These are phyloP conservation scores for Claviceps pazoutovae DNA, from an alignment of 2,329 filamentous ascomycete genomes.

Conservation along the genomic window DNA sequence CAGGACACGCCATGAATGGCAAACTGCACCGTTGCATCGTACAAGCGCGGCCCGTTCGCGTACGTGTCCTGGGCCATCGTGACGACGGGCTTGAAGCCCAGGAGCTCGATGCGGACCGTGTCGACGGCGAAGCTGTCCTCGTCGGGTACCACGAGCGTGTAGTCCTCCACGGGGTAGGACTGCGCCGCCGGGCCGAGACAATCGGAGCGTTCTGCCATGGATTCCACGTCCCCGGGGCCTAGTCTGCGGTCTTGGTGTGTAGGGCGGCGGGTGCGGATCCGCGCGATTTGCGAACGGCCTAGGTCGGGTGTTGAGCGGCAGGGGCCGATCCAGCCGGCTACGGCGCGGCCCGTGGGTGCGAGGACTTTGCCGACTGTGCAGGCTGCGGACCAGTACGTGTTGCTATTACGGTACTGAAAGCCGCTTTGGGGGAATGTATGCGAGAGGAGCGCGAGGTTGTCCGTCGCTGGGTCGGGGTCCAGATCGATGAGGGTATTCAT, in stretches of 20 bases:
- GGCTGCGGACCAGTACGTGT: conserved; percentile 62
- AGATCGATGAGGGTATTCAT: conserved; percentile 70
- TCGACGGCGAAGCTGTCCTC: conserved; percentile 45
- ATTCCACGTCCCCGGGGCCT: conserved; percentile 44
- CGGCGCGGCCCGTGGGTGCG: conserved; percentile 54
- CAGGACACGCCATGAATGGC: conserved; percentile 49
- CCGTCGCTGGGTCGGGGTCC: conserved; percentile 52
- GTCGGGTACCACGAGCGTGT: conserved; percentile 45
- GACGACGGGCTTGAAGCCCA: conserved; percentile 40
- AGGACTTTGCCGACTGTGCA: conserved; percentile 66
- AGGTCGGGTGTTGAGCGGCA: conserved; percentile 55
- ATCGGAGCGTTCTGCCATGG: conserved; percentile 54
- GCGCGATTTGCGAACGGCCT: conserved; percentile 53
- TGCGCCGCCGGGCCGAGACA: conserved; percentile 51
- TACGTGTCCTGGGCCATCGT: conserved; percentile 12
- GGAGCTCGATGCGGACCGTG: conserved; percentile 54
- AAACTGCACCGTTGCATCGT: conserved; percentile 48
- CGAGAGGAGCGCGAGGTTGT: conserved; percentile 51
- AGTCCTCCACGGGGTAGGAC: conserved; percentile 53
- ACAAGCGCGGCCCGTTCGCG: conserved; percentile 28
- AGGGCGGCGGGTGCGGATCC: conserved; percentile 47
- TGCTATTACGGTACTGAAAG: conserved; percentile 60
- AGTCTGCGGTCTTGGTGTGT: conserved; percentile 32
- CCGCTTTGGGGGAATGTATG: conserved; percentile 56
- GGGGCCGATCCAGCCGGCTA: conserved; percentile 63